These are phyloP conservation scores for Ustanciosporium gigantosporum DNA, from an alignment of 1,284 basidiomycete genomes.

Conservation along the genomic window DNA sequence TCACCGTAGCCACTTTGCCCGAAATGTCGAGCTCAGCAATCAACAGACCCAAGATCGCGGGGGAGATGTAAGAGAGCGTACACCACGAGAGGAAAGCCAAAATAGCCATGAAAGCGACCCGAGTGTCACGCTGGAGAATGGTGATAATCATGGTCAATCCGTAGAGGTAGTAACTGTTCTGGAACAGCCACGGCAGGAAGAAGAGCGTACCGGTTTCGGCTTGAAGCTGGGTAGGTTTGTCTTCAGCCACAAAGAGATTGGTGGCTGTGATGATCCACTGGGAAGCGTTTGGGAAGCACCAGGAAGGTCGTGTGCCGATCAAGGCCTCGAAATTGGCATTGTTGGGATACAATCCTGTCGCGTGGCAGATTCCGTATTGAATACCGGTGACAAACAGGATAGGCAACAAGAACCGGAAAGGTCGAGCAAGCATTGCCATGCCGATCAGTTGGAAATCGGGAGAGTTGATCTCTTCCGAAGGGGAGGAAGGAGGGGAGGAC, in stretches of 20 bases:
- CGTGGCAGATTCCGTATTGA: conserved; percentile 32
- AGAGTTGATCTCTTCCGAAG: conserved; percentile 12
- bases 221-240: conserved; percentile 11
- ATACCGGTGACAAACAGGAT: conserved; percentile 32
- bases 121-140: conserved; percentile 23
- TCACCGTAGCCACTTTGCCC: conserved; percentile 14
- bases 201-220: conserved; percentile 19
- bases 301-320: conserved; percentile 13
- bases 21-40: conserved; percentile 29
- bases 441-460: conserved; percentile 31
- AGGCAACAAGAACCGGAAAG: conserved; percentile 38
- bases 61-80: conserved; percentile 28
- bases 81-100: conserved; percentile 25
- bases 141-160: conserved; percentile 21
- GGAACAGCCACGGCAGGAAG: conserved; percentile 37
- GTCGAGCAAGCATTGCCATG: conserved; percentile 34
- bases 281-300: conserved; percentile 26
- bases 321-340: conserved; percentile 27
- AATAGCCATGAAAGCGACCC: conserved; percentile 13
- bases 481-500: not conserved
- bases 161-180: conserved; percentile 40
- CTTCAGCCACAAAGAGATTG: conserved; percentile 33
- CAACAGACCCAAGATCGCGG: conserved; percentile 22
- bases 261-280: conserved; percentile 35
- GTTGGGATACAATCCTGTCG: conserved; percentile 15